Percentiles rank a stretch among this genome's conserved stretches.
phyloP scores from a whole-genome alignment of 2,329 filamentous ascomycete genomes.

The Penicillium nordicum region DNA sequence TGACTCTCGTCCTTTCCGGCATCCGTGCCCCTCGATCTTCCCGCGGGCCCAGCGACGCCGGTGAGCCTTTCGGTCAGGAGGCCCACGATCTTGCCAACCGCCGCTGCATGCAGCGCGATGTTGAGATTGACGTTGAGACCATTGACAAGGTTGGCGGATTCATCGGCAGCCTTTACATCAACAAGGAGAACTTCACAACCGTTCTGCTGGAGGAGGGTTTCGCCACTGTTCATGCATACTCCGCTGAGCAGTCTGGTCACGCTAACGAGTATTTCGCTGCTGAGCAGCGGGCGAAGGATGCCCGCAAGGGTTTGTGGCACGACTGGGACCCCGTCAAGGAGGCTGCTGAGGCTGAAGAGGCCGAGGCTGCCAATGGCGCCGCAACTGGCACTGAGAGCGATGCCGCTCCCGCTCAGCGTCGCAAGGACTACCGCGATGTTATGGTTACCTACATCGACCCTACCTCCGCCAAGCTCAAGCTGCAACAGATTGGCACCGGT shows the following conservation, averaged over 20 bases:
- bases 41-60: slow-evolving; percentile 71
- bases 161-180: slow-evolving; percentile 90
- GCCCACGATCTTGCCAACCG: slow-evolving; percentile 87
- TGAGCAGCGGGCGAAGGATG: slow-evolving; percentile 85
- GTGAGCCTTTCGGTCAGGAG: slow-evolving; percentile 93
- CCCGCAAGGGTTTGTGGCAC: slow-evolving; percentile 82
- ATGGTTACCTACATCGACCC: slow-evolving; percentile 84
- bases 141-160: slow-evolving; percentile 97
- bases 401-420: slow-evolving; percentile 51
- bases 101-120: slow-evolving; percentile 88
- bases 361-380: slow-evolving; percentile 47
- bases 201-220: slow-evolving; percentile 88
- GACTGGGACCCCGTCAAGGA: slow-evolving; percentile 92
- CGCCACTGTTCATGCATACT: slow-evolving; percentile 88
- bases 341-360: slow-evolving; percentile 55
- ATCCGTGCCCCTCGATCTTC: slow-evolving; percentile 88
- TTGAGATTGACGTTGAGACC: slow-evolving; percentile 91
- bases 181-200: slow-evolving; percentile 94
- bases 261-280: slow-evolving; percentile 81
- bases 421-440: slow-evolving; percentile 92
- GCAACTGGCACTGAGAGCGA: slow-evolving; percentile 55
- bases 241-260: slow-evolving; percentile 91
- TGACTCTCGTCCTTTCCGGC: slow-evolving; percentile 90
- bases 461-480: slow-evolving; percentile 73
- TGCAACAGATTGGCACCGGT: slow-evolving; percentile 84